phyloP scores from a whole-genome alignment of 2,329 filamentous ascomycete species.

The Ampelomyces quisqualis region DNA sequence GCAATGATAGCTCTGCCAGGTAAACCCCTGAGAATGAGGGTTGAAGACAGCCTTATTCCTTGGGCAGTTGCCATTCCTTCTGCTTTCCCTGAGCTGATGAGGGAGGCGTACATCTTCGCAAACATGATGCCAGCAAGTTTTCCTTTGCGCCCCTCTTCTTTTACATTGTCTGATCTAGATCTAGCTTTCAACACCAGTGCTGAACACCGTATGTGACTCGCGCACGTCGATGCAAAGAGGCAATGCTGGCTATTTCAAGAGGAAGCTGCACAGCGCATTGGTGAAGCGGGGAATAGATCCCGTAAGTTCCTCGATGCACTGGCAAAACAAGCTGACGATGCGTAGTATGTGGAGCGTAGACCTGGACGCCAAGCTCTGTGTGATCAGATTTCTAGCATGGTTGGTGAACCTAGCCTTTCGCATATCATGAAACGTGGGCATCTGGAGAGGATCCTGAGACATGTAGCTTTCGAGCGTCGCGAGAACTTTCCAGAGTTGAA shows the following conservation, averaged over 20 bases:
- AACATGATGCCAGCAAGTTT: conserved; percentile 12
- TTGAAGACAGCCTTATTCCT: conserved; percentile 10
- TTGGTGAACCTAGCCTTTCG: too few species aligned
- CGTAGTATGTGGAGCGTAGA: too few species aligned
- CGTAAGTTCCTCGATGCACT: too few species aligned
- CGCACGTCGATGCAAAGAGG: neutral
- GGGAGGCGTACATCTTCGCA: conserved; percentile 13
- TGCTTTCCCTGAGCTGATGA: conserved; percentile 6
- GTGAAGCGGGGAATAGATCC: too few species aligned
- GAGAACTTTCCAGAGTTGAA: neutral
- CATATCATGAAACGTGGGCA: too few species aligned
- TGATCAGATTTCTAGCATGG: too few species aligned
- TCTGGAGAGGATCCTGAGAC: too few species aligned
- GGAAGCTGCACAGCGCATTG: too few species aligned
- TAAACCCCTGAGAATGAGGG: neutral
- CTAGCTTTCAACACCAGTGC: neutral
- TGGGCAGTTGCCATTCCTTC: conserved; percentile 12
- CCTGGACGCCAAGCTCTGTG: too few species aligned
- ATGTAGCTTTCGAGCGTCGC: too few species aligned
- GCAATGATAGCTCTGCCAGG: neutral
- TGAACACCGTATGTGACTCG: neutral
- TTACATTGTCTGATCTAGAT: neutral
- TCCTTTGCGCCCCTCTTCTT: neutral
- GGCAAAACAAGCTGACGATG: too few species aligned
- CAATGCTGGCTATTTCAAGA: too few species aligned